Evolutionary conservation across 2,329 filamentous ascomycete species (phyloP), one percentile per base, ranked within the genome.

Genomic region (Monosporascus sp.): DNA sequence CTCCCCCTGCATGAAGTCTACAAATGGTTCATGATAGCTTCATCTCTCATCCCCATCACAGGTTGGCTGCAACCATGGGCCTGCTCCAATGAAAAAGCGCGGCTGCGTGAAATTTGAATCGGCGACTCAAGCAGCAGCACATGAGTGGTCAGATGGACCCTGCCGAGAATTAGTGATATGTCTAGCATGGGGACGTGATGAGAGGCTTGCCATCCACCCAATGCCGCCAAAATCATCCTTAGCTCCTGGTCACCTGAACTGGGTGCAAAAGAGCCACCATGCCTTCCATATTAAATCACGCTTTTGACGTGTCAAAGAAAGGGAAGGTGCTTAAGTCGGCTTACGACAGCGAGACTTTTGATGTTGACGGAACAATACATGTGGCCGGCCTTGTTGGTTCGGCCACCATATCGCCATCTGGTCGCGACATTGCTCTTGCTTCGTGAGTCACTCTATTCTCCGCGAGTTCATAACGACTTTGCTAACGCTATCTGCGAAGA

Each of bases 331-430:
- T 86, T 61, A 83, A 81, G 64, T 85, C 84, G 53, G 87, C 90
- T 40, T 91, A 85, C 61, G 89, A 96, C 59, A 96, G 91, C 69
- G 85, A 89, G 51, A 96, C 89, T 37, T 97, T 96, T 63, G 90
- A 91, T 62, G 82, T 87, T 58, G 88, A 95, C 71, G 87, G 88
- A 50, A 89, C 87, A 1, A 92, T 97, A 61, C 85, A 89, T 64
- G 88, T 97, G 50, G 87, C 92, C 58, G 81, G 81, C n/a, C 71
- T 82, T 22, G 90, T 96, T 50, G 91, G 91, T 48, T 95, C 93
- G 6, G 92, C 93, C 62, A 93, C 91, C 55, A 96, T 97, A 71
- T 95, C 92, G 20, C 92, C 92, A 2, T 92, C 88, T 56, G 91
- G 93, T 48, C 83, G 93, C 63, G 93, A 97, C 73, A 85, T 97